Evolutionary conservation across 768 basidiomycete species (phyloP).

Genomic region (Termitomyces titanicus): DNA sequence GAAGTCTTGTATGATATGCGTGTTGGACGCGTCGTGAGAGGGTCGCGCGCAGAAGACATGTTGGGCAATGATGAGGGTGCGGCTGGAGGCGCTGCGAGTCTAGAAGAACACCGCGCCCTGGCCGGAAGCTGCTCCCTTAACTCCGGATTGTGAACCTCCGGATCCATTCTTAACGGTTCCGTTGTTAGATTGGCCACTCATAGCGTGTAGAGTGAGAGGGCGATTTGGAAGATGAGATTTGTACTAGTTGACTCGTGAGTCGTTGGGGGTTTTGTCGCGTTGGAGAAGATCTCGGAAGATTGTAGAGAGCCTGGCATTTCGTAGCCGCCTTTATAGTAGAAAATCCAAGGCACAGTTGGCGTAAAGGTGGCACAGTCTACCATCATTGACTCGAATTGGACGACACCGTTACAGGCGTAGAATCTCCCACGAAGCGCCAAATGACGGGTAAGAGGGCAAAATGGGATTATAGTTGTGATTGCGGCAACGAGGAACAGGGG

Average conservation of each 20-base stretch:
- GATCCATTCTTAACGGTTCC: constrained; percentile 30
- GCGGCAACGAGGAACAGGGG: constrained; percentile 34
- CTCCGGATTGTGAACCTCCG: constrained; percentile 36
- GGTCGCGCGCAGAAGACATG: constrained; percentile 1
- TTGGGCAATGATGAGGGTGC: constrained; percentile 1
- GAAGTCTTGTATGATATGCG: neutral
- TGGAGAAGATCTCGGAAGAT: constrained; percentile 18
- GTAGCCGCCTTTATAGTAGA: constrained; percentile 24
- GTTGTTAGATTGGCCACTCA: constrained; percentile 39
- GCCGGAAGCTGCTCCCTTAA: constrained; percentile 47
- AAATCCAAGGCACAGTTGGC: constrained; percentile 16
- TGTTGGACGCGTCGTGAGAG: constrained; percentile 3
- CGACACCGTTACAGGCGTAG: constrained; percentile 22
- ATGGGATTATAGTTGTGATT: constrained; percentile 34
- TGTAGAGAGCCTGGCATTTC: constrained; percentile 28
- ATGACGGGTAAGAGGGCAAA: constrained; percentile 25
- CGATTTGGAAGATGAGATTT: constrained; percentile 3
- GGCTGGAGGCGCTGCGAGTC: constrained; percentile 16
- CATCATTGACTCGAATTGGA: constrained; percentile 39
- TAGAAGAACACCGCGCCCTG: constrained; percentile 62
- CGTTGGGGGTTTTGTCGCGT: constrained; percentile 4
- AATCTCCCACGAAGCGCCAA: constrained; percentile 23
- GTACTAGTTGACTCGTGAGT: constrained; percentile 3
- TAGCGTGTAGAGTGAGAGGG: constrained; percentile 17
- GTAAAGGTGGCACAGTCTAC: constrained; percentile 27